These are phyloP conservation scores for Leccinum subfulvum DNA, from an alignment of 1,284 basidiomycete species.

Conservation along the genomic window DNA sequence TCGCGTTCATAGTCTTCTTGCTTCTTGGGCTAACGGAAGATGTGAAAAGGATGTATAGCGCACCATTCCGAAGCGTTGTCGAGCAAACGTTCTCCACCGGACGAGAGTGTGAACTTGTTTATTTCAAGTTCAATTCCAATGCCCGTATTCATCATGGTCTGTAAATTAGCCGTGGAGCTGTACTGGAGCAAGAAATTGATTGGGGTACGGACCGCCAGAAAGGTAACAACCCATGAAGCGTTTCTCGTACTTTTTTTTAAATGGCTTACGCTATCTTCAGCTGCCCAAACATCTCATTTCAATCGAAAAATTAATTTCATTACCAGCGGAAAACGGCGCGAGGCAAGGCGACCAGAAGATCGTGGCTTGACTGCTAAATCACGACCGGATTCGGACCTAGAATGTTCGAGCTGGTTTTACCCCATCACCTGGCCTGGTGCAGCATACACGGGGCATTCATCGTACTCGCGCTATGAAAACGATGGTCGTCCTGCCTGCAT, in stretches of 20 bases:
- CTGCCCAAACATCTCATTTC: neutral
- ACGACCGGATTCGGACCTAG: conserved; percentile 1
- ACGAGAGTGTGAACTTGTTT: conserved; percentile 5
- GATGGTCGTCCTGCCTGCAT: neutral
- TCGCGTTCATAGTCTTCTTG: conserved; percentile 24
- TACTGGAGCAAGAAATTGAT: neutral
- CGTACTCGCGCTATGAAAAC: neutral
- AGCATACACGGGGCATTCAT: neutral
- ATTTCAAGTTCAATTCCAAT: neutral
- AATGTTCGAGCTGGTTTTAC: conserved; percentile 4
- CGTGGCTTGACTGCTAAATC: neutral
- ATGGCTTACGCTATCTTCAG: neutral
- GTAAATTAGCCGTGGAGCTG: neutral
- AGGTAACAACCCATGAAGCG: neutral
- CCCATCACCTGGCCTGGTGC: neutral
- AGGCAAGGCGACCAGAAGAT: neutral
- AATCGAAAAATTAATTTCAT: neutral
- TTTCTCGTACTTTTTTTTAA: neutral
- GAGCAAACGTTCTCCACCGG: neutral
- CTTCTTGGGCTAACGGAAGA: conserved; percentile 27
- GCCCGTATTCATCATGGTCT: conserved; percentile 2
- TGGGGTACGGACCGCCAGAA: neutral
- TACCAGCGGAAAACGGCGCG: neutral
- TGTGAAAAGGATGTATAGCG: conserved; percentile 18
- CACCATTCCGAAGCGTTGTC: conserved; percentile 8